Conservation (phyloP, 2,329 filamentous ascomycete genomes). For the Venturia nashicola region DNA sequence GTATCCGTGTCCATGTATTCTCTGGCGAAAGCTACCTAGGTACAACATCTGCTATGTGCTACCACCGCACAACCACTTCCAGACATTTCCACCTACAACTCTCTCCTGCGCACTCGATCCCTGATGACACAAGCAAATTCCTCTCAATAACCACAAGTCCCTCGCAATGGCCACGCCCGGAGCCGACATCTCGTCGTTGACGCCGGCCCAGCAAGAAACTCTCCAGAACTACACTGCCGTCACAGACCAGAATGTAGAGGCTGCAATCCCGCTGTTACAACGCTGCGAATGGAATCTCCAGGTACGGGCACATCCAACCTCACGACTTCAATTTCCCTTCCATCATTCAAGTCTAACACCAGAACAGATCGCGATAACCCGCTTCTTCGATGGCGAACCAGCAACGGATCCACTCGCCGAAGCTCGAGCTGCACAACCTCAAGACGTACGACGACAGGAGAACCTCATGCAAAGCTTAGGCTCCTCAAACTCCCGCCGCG, state of each 20-base stretch:
- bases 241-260: slow-evolving; percentile 66
- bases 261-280: slow-evolving; percentile 67
- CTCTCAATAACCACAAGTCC: slow-evolving; percentile 1
- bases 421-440: slow-evolving; percentile 51
- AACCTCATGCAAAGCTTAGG: slow-evolving; percentile 50
- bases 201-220: slow-evolving; percentile 65
- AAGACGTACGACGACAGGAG: slow-evolving; percentile 53
- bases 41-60: too few species aligned
- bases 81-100: neutral
- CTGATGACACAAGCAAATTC: neutral
- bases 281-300: slow-evolving; percentile 91
- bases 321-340: neutral
- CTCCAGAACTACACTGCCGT: slow-evolving; percentile 82
- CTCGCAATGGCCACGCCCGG: slow-evolving; percentile 24
- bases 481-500: slow-evolving; percentile 20
- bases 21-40: too few species aligned
- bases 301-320: slow-evolving; percentile 40
- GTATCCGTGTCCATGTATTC: neutral
- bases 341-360: slow-evolving; percentile 9
- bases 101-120: neutral
- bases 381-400: slow-evolving; percentile 94
- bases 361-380: slow-evolving; percentile 76
- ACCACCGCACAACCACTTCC: neutral
- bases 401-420: slow-evolving; percentile 65
- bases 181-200: slow-evolving; percentile 56